These are phyloP conservation scores for Botrytis deweyae DNA, from an alignment of 2,329 filamentous ascomycete species.

Conservation along the genomic window DNA sequence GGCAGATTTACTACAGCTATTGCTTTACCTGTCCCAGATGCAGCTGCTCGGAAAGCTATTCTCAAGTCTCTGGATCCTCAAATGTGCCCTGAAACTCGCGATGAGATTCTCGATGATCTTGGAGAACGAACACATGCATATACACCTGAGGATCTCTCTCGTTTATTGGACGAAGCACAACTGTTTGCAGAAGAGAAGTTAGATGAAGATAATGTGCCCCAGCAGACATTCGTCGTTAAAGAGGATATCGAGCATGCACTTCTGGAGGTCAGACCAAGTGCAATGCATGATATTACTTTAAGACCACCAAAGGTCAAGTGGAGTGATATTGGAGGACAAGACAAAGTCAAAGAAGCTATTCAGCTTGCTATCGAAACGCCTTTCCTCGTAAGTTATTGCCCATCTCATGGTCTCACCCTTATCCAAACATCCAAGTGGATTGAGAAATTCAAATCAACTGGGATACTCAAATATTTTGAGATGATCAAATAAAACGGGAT, in stretches of 20 bases:
- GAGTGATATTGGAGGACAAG: constrained; percentile 85
- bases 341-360: constrained; percentile 66
- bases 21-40: constrained; percentile 75
- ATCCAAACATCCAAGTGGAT: neutral
- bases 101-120: constrained; percentile 57
- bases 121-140: constrained; percentile 83
- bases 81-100: constrained; percentile 49
- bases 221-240: constrained; percentile 33
- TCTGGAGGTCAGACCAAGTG: constrained; percentile 70
- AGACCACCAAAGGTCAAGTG: constrained; percentile 84
- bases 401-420: neutral
- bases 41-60: constrained; percentile 69
- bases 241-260: constrained; percentile 66
- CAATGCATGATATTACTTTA: constrained; percentile 85
- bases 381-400: constrained; percentile 30
- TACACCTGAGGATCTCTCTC: constrained; percentile 73
- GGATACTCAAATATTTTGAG: neutral
- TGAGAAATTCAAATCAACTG: neutral
- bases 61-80: constrained; percentile 53
- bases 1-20: constrained; percentile 67
- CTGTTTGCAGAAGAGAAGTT: constrained; percentile 39
- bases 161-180: constrained; percentile 57
- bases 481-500: neutral
- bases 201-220: constrained; percentile 3
- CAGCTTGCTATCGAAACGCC: constrained; percentile 44